Base-by-base conservation (phyloP, 2,329 filamentous ascomycete genomes). In the Cladophialophora immunda region DNA sequence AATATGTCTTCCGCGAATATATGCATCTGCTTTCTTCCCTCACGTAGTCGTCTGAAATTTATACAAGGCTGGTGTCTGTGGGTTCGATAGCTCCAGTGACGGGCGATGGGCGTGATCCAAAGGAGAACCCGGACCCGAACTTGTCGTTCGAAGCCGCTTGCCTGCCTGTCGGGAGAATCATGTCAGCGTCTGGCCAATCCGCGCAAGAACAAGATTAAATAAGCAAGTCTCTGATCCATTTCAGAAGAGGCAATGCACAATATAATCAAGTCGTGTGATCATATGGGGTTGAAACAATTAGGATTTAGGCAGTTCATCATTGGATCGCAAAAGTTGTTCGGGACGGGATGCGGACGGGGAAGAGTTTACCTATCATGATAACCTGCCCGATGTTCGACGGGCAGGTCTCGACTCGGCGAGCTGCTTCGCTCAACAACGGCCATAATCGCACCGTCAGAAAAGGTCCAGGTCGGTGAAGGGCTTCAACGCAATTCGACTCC, bases 401-500 rank as follows among this genome's bases (percentile, higher is more conserved):
- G 22, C 11, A 45, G 19, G 15, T 25, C 9, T 25, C 19, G 22
- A 25, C 45, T 25, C 15, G 19, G 22, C 27, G 19, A 50, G 17
- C 45, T 27, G 19, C 9, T 50, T 50, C 22, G 15, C 45, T 50
- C 19, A 25, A 13, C 45, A 11, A 50, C 45, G 17, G 19, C 11
- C 4, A 25, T 17, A 17, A 11, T 50, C 9, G 8, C 9, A 25
- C 15, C 38, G 41, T 9, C 11, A 3, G n/a, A 47, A 47, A 45
- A 19, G 17, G n/a, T 19, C n/a, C n/a, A 25, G 53, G 29, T 55
- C 38, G 53, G 5, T 2, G 19, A 19, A 17, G 13, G 27, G 27
- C 27, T 7, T 68, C 27, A 93, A 77, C 92, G 86, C 73, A 97
- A 81, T 79, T 97, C 91, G 22, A 98, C 92, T 0, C 91, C 91